phyloP scores from a whole-genome alignment of 805 yeast species.

The Candida sphagnicola region DNA sequence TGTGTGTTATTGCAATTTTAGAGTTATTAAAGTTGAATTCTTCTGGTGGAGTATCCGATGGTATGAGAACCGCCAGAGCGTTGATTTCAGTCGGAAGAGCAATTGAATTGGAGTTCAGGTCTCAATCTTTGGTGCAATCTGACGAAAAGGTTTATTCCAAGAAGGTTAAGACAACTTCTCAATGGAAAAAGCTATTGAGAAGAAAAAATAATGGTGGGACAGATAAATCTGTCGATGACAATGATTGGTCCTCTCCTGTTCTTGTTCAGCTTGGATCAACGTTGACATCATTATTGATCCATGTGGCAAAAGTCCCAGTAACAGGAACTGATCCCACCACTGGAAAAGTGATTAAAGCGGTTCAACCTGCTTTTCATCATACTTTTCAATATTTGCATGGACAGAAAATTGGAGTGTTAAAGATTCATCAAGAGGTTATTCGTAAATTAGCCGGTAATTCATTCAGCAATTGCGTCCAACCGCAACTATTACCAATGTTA shows the following conservation, averaged over 20 bases:
- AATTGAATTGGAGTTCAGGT: conserved; percentile 76
- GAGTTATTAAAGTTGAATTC: conserved; percentile 74
- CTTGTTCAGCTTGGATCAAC: conserved; percentile 76
- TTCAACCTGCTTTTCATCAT: conserved; percentile 89
- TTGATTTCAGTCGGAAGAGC: conserved; percentile 80
- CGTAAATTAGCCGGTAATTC: conserved; percentile 64
- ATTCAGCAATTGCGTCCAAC: conserved; percentile 63
- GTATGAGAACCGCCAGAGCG: conserved; percentile 80
- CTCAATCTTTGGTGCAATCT: conserved; percentile 57
- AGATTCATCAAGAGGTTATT: conserved; percentile 66
- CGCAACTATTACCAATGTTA: conserved; percentile 90
- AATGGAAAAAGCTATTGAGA: conserved; percentile 43
- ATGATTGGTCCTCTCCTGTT: conserved; percentile 24
- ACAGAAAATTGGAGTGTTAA: conserved; percentile 74
- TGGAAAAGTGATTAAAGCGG: conserved; percentile 58
- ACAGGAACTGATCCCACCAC: conserved; percentile 79
- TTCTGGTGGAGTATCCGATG: conserved; percentile 72
- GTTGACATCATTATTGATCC: conserved; percentile 67
- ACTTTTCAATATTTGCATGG: conserved; percentile 80
- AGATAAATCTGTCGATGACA: conserved; percentile 9
- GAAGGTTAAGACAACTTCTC: conserved; percentile 42
- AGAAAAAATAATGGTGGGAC: conserved; percentile 9
- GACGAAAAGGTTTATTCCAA: conserved; percentile 49
- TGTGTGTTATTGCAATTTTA: conserved; percentile 79
- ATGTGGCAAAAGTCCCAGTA: conserved; percentile 79